Percentiles rank a stretch among this genome's conserved stretches.
Conservation (phyloP, 75 land plant species). For the Azolla pinnata region DNA sequence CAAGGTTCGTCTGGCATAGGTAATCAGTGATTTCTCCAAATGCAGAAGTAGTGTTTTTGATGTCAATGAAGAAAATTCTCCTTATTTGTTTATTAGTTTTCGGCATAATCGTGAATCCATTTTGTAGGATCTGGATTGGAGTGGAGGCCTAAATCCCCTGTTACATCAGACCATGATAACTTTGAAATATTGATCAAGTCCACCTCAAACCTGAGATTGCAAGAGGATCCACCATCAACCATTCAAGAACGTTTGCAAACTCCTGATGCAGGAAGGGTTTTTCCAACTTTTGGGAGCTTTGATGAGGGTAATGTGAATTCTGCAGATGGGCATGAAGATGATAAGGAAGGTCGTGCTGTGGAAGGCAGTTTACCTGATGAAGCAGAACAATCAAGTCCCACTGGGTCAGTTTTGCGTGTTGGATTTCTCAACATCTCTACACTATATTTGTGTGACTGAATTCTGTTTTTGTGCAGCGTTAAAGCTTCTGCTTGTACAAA, state of each 20-base stretch:
- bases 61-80: no score
- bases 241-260: slow-evolving; percentile 69
- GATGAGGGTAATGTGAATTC: slow-evolving; percentile 10
- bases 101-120: not conserved
- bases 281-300: slow-evolving; percentile 73
- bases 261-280: slow-evolving; percentile 47
- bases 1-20: not conserved
- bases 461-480: no score
- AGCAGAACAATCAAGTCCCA: slow-evolving; percentile 12
- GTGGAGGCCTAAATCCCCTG: slow-evolving; percentile 65
- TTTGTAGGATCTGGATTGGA: slow-evolving; percentile 30
- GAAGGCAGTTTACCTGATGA: slow-evolving; percentile 11
- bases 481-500: no score
- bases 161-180: no score
- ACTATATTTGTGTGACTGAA: no score
- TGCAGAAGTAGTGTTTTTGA: no score
- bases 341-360: slow-evolving; percentile 4
- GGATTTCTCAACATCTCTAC: not conserved
- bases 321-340: slow-evolving; percentile 5
- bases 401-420: not conserved
- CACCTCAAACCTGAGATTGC: slow-evolving; percentile 31
- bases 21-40: not conserved
- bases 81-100: not conserved
- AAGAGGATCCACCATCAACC: slow-evolving; percentile 48
- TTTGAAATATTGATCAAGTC: no score